These are phyloP conservation scores for Mycena sanguinolenta DNA, from an alignment of 768 basidiomycete genomes.

Conservation along the genomic window DNA sequence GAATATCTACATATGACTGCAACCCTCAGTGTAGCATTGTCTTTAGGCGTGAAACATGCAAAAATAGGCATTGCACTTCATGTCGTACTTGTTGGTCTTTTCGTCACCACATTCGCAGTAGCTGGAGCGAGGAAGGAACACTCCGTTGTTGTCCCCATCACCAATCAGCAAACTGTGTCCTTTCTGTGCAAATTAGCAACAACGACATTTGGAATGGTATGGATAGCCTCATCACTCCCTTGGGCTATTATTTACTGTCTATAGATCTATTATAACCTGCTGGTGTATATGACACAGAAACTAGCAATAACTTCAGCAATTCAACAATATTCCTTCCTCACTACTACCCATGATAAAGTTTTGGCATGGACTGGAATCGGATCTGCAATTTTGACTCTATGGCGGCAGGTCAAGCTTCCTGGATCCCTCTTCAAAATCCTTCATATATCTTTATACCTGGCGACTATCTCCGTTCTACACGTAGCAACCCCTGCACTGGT, in stretches of 20 bases:
- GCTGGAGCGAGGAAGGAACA: background rate
- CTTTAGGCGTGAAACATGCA: background rate
- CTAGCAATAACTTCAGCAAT: background rate
- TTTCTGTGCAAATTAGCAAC: constrained; percentile 3
- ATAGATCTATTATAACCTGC: background rate
- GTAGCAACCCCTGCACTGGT: background rate
- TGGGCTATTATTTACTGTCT: background rate
- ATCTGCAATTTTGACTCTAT: background rate
- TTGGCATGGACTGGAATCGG: too few relatives aligned
- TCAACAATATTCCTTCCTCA: background rate
- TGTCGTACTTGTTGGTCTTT: background rate
- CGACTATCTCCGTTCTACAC: background rate
- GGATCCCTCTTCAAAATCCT: background rate
- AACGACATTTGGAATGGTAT: constrained; percentile 12
- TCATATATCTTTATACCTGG: background rate
- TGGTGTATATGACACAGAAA: constrained; percentile 2
- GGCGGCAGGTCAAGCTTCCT: background rate
- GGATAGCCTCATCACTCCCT: background rate
- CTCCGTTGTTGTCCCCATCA: background rate
- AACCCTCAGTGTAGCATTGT: background rate
- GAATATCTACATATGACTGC: background rate
- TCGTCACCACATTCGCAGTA: background rate
- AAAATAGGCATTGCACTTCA: background rate
- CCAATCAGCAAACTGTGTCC: constrained; percentile 2
- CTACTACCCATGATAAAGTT: background rate